Percentiles rank a stretch among this genome's conserved stretches.
Evolutionary conservation across 345 rosid species (phyloP).

Genomic region (Syzygium aqueum): DNA sequence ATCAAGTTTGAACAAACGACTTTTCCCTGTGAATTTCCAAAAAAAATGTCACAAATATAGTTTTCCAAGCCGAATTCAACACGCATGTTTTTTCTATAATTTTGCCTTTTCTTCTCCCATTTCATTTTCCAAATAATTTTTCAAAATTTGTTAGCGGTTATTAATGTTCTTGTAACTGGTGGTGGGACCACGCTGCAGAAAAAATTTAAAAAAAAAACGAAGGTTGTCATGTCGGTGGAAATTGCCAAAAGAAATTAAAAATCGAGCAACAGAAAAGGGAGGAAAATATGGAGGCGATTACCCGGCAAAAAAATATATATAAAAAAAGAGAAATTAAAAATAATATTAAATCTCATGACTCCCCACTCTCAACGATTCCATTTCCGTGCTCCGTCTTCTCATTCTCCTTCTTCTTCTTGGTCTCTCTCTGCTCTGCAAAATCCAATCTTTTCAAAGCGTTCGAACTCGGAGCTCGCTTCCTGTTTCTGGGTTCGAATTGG

Average conservation of each 20-base stretch:
- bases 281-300: neutral
- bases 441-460: neutral
- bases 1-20: neutral
- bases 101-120: neutral
- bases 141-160: neutral
- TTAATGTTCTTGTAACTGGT: neutral
- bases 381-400: neutral
- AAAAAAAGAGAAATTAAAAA: neutral
- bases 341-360: neutral
- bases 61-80: neutral
- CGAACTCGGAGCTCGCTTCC: neutral
- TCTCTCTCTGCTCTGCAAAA: neutral
- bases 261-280: neutral
- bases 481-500: neutral
- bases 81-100: neutral
- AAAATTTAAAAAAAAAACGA: neutral
- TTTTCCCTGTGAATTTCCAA: neutral
- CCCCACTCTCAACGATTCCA: neutral
- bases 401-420: neutral
- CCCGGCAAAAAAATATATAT: neutral
- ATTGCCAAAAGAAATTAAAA: neutral
- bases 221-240: slow-evolving; percentile 4
- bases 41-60: neutral
- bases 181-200: neutral
- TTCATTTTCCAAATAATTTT: neutral